A percentile compares a stretch with the other conserved stretches of the same genome.
Evolutionary conservation across 192 early-diverging fungal species (phyloP).

Genomic region (Paraglomus brasilianum): DNA sequence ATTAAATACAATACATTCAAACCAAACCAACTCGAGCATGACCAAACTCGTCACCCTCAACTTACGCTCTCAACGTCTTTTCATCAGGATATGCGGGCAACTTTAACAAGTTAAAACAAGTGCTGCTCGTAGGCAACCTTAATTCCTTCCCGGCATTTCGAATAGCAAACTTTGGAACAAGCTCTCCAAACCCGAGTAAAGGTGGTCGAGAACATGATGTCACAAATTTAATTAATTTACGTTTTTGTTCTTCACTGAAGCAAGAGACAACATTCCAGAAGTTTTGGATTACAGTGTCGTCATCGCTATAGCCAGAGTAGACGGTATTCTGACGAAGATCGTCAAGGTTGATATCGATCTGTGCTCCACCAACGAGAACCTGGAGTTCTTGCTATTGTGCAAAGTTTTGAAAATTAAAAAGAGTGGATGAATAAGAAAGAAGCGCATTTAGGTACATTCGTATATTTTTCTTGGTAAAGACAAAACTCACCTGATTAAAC

Average conservation of each 20-base stretch:
- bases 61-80: slow-evolving; percentile 55
- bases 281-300: slow-evolving; percentile 71
- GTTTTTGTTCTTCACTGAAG: slow-evolving; percentile 49
- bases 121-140: slow-evolving; percentile 77
- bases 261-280: slow-evolving; percentile 59
- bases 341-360: slow-evolving; percentile 69
- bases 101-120: slow-evolving; percentile 90
- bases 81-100: slow-evolving; percentile 72
- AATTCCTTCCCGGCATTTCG: slow-evolving; percentile 64
- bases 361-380: slow-evolving; percentile 79
- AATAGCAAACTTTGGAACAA: slow-evolving; percentile 73
- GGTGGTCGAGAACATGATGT: slow-evolving; percentile 91
- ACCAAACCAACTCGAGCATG: background rate
- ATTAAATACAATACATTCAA: slow-evolving; percentile 1
- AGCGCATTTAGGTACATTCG: background rate
- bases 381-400: slow-evolving; percentile 77
- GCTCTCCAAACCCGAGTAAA: slow-evolving; percentile 80
- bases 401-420: background rate
- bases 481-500: slow-evolving; percentile 71
- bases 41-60: slow-evolving; percentile 5
- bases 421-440: background rate
- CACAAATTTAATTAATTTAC: slow-evolving; percentile 77
- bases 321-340: slow-evolving; percentile 75
- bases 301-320: slow-evolving; percentile 68
- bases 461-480: background rate